These are phyloP conservation scores for Botrytis deweyae DNA, from an alignment of 2,329 filamentous ascomycete genomes.

Conservation along the genomic window DNA sequence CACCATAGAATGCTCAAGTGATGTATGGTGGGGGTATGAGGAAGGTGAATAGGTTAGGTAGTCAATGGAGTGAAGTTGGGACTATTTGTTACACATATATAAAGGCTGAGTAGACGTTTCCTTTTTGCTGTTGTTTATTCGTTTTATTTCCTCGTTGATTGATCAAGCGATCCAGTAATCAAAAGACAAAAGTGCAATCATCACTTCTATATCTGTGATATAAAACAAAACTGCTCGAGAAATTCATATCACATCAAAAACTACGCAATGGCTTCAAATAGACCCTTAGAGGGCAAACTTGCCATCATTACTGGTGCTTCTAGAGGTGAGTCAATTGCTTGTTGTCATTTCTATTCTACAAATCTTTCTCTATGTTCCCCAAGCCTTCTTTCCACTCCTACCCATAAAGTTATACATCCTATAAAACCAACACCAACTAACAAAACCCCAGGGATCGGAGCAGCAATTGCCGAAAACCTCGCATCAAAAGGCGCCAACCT, in stretches of 20 bases:
- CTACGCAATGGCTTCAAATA: slow-evolving; percentile 24
- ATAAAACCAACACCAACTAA: slow-evolving; percentile 6
- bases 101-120: background rate
- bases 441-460: slow-evolving; percentile 64
- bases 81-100: background rate
- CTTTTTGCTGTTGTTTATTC: background rate
- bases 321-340: slow-evolving; percentile 54
- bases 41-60: background rate
- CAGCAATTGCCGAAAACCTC: slow-evolving; percentile 63
- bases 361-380: background rate
- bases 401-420: background rate
- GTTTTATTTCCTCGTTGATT: background rate
- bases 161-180: background rate
- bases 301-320: slow-evolving; percentile 79
- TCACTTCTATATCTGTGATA: background rate
- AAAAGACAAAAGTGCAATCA: background rate
- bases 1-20: slow-evolving; percentile 7
- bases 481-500: slow-evolving; percentile 64
- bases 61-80: background rate
- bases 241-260: slow-evolving; percentile 14
- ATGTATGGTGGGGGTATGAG: background rate
- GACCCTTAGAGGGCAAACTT: slow-evolving; percentile 67
- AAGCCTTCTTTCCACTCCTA: background rate
- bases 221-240: background rate
- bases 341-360: background rate